phyloP scores from a whole-genome alignment of 371 early-diverging fungal species.

The Mortierella sp. region DNA sequence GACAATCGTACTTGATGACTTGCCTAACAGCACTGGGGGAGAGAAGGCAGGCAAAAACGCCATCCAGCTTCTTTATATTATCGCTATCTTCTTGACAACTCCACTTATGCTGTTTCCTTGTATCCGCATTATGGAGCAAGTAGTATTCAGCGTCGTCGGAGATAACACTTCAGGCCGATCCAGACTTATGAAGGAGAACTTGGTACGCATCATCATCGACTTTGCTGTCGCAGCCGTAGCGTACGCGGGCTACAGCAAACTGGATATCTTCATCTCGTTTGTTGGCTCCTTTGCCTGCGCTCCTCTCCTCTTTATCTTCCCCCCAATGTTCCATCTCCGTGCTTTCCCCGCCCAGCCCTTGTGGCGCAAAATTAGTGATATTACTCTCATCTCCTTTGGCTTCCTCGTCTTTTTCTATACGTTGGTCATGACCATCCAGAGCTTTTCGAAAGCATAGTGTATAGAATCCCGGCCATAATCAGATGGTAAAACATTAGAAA shows the following conservation, averaged over 20 bases:
- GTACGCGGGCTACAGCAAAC: slow-evolving; percentile 79
- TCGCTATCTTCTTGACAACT: slow-evolving; percentile 90
- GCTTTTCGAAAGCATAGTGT: slow-evolving; percentile 59
- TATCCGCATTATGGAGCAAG: slow-evolving; percentile 78
- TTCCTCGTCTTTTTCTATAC: slow-evolving; percentile 84
- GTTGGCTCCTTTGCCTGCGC: slow-evolving; percentile 92
- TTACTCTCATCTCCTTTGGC: slow-evolving; percentile 76
- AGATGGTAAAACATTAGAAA: no score
- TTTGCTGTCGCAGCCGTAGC: slow-evolving; percentile 75
- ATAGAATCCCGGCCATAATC: no score
- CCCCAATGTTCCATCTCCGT: slow-evolving; percentile 75
- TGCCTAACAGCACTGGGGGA: slow-evolving; percentile 72
- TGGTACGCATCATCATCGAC: slow-evolving; percentile 78
- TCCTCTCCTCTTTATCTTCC: slow-evolving; percentile 77
- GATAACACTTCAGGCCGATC: slow-evolving; percentile 59
- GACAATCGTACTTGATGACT: slow-evolving; percentile 85
- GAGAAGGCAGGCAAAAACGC: slow-evolving; percentile 58
- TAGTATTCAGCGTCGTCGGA: slow-evolving; percentile 61
- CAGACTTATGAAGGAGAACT: slow-evolving; percentile 90
- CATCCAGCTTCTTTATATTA: slow-evolving; percentile 85
- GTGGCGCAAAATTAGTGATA: slow-evolving; percentile 67
- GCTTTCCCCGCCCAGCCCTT: slow-evolving; percentile 60
- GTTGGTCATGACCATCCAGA: slow-evolving; percentile 67
- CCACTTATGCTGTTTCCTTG: slow-evolving; percentile 90
- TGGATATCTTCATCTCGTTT: slow-evolving; percentile 91